Evolutionary conservation across 768 basidiomycete species (phyloP), one percentile per base, ranked within the genome.

Genomic region (Russula lepida): DNA sequence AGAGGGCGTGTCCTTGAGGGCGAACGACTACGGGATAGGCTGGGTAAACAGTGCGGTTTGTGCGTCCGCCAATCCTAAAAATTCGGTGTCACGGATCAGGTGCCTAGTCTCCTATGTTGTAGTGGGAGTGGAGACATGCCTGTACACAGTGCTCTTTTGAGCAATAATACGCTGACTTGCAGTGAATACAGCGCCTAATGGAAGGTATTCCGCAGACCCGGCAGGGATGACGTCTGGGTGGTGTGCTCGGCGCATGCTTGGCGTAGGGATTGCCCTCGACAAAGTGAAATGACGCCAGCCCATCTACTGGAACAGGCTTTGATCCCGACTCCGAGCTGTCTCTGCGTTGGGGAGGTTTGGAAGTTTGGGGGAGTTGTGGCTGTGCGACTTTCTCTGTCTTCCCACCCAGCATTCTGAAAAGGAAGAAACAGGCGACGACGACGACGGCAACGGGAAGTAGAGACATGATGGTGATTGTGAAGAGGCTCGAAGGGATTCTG

Each of bases 121-220:
- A n/a, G n/a, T n/a, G 12, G 21, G 9, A 21, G 27, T 4, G 30
- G 35, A 23, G 39, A 58, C 57, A 41, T 58, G 15, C 62, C 52
- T 58, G 57, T 23, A n/a, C 23, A 25, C 23, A 27, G 39, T 63
- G 62, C 46, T 58, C 62, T 47, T 39, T 41, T 8, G 62, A 63
- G 39, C 62, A 63, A 37, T 63, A 63, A 35, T 63, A 63, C 23
- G 33, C 62, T 8, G 62, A 63, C 46, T 43, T 58, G n/a, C 62
- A 63, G 46, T 53, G 56, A 46, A 41, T 53, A 46, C 62, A 63
- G 23, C 62, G 62, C 46, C 49, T 63, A 30, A 47, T 49, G 39
- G 52, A 47, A 11, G 56, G 62, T 17, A 54, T 58, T 48, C 62
- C 62, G 39, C 62, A 63, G 52, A 63, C 52, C 7, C 62, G 62